Evolutionary conservation across 352 stramenopile genomes (phyloP).

Genomic region (Globisporangium rhizosaccharum): DNA sequence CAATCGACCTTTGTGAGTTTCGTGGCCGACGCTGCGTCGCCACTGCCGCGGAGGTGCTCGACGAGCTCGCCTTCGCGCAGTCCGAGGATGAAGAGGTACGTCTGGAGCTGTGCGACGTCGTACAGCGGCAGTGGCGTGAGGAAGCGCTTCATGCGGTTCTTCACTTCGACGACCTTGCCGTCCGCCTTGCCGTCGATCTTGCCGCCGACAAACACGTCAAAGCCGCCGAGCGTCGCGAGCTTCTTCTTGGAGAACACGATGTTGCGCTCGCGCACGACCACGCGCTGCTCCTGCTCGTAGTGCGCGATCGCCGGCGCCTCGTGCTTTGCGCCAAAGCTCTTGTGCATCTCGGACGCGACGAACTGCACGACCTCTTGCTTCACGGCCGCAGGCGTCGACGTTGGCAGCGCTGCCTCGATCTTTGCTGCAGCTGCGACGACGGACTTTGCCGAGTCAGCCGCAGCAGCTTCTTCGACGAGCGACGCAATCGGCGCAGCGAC

Average conservation of each 20-base stretch:
- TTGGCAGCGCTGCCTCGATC: constrained; percentile 45
- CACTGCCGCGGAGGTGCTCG: constrained; percentile 55
- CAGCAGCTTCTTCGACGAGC: constrained; percentile 46
- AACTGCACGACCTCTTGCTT: constrained; percentile 72
- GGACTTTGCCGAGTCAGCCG: constrained; percentile 34
- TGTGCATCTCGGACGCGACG: constrained; percentile 75
- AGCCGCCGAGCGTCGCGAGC: constrained; percentile 36
- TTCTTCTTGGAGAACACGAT: constrained; percentile 72
- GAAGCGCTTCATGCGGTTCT: constrained; percentile 74
- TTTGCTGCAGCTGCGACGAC: constrained; percentile 37
- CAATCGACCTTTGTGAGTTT: constrained; percentile 67
- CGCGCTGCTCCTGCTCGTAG: constrained; percentile 56
- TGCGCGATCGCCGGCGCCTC: constrained; percentile 61
- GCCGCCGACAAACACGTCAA: constrained; percentile 67
- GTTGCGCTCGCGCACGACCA: constrained; percentile 66
- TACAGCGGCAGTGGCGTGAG: constrained; percentile 71
- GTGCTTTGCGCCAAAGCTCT: constrained; percentile 59
- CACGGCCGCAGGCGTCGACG: constrained; percentile 32
- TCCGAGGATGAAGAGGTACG: constrained; percentile 77
- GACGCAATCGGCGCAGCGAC: constrained; percentile 44
- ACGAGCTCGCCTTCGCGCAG: constrained; percentile 68
- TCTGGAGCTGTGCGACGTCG: constrained; percentile 80
- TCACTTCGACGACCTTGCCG: constrained; percentile 81
- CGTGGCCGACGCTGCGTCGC: constrained; percentile 28
- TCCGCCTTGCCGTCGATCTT: constrained; percentile 78